These are phyloP conservation scores for Aquilaria agallochum DNA, from an alignment of 441 rosid species.

Conservation along the genomic window DNA sequence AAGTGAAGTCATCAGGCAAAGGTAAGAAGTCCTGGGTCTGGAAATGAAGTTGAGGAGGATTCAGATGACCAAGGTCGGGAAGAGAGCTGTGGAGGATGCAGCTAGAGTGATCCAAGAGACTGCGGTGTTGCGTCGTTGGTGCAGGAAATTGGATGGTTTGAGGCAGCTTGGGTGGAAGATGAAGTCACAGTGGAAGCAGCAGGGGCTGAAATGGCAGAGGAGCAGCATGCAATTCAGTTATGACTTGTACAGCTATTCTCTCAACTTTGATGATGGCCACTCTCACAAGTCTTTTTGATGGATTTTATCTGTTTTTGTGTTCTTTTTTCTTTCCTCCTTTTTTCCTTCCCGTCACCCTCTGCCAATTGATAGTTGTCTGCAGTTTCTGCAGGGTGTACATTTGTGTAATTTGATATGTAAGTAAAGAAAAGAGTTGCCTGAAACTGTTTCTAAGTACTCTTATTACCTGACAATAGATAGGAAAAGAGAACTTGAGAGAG, in stretches of 20 bases:
- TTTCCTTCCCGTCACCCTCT: too few relatives aligned
- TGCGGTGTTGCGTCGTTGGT: constrained; percentile 11
- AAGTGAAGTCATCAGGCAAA: too few relatives aligned
- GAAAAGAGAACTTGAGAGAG: background rate
- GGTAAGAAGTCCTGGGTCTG: constrained; percentile 10
- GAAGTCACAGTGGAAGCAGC: constrained; percentile 34
- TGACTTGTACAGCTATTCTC: constrained; percentile 56
- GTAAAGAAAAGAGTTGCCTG: background rate
- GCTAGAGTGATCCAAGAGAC: constrained; percentile 20
- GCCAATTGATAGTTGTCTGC: constrained; percentile 5
- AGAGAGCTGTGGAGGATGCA: constrained; percentile 26
- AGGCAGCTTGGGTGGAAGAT: constrained; percentile 42
- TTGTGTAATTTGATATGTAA: constrained; percentile 7
- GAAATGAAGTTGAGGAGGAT: constrained; percentile 33
- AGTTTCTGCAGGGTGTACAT: background rate
- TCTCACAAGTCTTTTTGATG: constrained; percentile 7
- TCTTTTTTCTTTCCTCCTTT: background rate
- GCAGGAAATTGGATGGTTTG: constrained; percentile 21
- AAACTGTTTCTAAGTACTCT: background rate
- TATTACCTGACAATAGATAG: background rate
- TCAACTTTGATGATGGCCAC: constrained; percentile 58
- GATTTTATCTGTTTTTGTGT: constrained; percentile 1
- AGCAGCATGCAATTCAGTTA: constrained; percentile 44
- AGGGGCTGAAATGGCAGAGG: constrained; percentile 24
- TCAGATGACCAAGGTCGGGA: constrained; percentile 39